A percentile compares a stretch with the other conserved stretches of the same genome.
These are phyloP conservation scores for Pestalotiopsis sp. DNA, from an alignment of 2,329 filamentous ascomycete species.

Conservation along the genomic window DNA sequence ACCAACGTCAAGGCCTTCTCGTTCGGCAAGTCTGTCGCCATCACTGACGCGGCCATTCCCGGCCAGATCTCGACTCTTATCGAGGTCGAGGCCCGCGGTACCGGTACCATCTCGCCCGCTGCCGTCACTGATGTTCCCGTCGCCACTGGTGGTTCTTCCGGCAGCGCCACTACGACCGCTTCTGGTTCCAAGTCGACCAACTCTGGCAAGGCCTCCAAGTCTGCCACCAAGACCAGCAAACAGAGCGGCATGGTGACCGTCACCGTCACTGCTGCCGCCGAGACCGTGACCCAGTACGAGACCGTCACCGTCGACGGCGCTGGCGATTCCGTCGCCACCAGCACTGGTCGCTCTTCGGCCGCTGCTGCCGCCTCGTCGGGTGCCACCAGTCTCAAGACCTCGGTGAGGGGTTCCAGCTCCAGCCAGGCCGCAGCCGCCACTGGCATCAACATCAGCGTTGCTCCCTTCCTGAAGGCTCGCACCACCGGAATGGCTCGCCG, in stretches of 20 bases:
- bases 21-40: constrained; percentile 33
- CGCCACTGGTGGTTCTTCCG: constrained; percentile 16
- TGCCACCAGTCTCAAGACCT: constrained; percentile 11
- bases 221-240: constrained; percentile 21
- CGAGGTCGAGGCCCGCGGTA: constrained; percentile 37
- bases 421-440: constrained; percentile 9
- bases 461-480: constrained; percentile 28
- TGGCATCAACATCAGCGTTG: constrained; percentile 18
- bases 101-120: constrained; percentile 25
- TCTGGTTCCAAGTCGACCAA: not conserved
- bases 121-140: constrained; percentile 23
- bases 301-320: constrained; percentile 36
- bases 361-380: constrained; percentile 6
- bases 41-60: constrained; percentile 40
- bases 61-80: constrained; percentile 43
- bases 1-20: constrained; percentile 36
- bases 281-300: constrained; percentile 40
- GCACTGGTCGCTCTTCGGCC: not conserved
- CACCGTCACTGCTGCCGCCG: constrained; percentile 42
- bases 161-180: constrained; percentile 20
- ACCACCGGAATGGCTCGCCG: constrained; percentile 28
- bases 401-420: constrained; percentile 7
- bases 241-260: constrained; percentile 39
- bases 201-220: not conserved
- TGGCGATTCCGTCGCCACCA: constrained; percentile 6